Conservation (phyloP, 129 eudicot genomes). For the Artemisia tridentata region DNA sequence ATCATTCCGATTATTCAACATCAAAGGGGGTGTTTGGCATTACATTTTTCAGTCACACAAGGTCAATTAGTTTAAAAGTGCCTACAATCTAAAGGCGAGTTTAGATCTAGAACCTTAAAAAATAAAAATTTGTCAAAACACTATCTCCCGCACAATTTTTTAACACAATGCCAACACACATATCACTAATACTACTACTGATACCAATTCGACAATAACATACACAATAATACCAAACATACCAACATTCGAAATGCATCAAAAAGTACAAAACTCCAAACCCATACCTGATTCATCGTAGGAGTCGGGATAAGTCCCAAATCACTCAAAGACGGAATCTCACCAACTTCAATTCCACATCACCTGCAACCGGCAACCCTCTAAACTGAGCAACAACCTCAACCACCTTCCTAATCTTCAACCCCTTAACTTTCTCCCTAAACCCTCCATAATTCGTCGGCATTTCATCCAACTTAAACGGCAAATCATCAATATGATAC, state of each 20-base stretch:
- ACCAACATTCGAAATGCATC: not conserved
- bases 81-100: too few relatives aligned
- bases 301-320: slow-evolving; percentile 82
- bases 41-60: too few relatives aligned
- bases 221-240: too few relatives aligned
- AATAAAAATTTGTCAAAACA: too few relatives aligned
- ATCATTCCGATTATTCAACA: too few relatives aligned
- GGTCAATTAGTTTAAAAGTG: too few relatives aligned
- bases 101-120: too few relatives aligned
- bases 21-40: too few relatives aligned
- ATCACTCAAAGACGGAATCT: slow-evolving; percentile 79
- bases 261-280: not conserved
- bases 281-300: slow-evolving; percentile 59
- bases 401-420: slow-evolving; percentile 74
- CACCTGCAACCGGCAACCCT: slow-evolving; percentile 75
- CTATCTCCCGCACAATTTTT: too few relatives aligned
- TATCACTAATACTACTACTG: too few relatives aligned
- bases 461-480: slow-evolving; percentile 73
- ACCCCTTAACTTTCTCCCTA: slow-evolving; percentile 83
- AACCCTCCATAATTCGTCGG: slow-evolving; percentile 93
- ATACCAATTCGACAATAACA: not conserved
- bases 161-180: too few relatives aligned
- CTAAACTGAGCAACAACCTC: slow-evolving; percentile 73
- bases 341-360: slow-evolving; percentile 85
- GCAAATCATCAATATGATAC: slow-evolving; percentile 90